Evolutionary conservation across 139 green algal genomes (phyloP).

Genomic region (Astrephomene gubernaculifera): DNA sequence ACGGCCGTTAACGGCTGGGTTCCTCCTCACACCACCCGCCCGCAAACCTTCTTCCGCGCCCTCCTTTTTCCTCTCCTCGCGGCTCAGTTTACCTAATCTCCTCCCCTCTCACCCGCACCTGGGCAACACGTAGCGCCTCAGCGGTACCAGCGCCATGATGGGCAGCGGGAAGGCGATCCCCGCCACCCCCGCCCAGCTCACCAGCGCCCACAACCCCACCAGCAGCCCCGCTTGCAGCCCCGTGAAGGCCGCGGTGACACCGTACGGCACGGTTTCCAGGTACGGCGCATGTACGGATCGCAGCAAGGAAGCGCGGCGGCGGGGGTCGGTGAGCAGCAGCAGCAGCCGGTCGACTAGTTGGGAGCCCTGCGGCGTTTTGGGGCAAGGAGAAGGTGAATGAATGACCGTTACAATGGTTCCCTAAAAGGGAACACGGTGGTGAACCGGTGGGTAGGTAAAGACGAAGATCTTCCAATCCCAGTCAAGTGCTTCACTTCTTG

Average conservation of each 20-base stretch:
- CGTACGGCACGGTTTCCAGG: conserved; percentile 76
- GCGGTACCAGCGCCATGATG: conserved; percentile 87
- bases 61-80: neutral
- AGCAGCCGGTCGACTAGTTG: conserved; percentile 82
- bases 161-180: conserved; percentile 82
- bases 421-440: too few species aligned
- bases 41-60: neutral
- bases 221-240: conserved; percentile 68
- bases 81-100: too few species aligned
- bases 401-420: too few species aligned
- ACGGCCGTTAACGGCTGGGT: too few species aligned
- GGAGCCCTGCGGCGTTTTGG: conserved; percentile 11
- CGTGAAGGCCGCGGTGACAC: conserved; percentile 78
- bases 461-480: too few species aligned
- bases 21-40: neutral
- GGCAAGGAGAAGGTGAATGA: too few species aligned
- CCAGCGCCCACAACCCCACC: conserved; percentile 57
- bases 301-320: neutral
- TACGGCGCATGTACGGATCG: conserved; percentile 44
- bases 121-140: conserved; percentile 78
- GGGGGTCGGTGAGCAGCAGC: conserved; percentile 78
- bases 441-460: too few species aligned
- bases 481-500: too few species aligned
- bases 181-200: conserved; percentile 52
- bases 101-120: neutral